Conservation (phyloP, 2,329 filamentous ascomycete species). For the Chaetomium strumarium region DNA sequence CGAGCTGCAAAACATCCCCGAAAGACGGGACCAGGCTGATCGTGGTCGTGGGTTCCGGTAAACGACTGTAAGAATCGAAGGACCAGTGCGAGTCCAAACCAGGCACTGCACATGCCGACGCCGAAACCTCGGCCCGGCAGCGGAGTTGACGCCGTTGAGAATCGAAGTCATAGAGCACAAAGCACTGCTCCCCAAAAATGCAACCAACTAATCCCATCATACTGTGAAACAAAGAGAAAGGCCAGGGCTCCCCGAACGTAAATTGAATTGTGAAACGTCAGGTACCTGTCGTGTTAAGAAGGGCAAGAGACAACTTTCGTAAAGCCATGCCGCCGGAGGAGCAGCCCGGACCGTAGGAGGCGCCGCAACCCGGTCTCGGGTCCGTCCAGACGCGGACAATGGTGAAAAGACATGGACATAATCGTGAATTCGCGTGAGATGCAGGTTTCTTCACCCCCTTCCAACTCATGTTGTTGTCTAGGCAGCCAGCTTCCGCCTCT, state of each 20-base stretch:
- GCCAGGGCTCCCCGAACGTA: slow-evolving; percentile 3
- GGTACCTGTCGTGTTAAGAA: slow-evolving; percentile 8
- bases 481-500: slow-evolving; percentile 72
- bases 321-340: slow-evolving; percentile 1
- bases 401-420: slow-evolving; percentile 22
- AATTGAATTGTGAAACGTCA: slow-evolving; percentile 8
- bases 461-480: slow-evolving; percentile 11
- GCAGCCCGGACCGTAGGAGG: slow-evolving; percentile 5
- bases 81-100: background rate
- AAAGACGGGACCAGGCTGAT: background rate
- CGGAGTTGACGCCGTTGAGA: background rate
- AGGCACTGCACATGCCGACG: background rate
- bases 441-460: slow-evolving; percentile 9
- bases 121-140: too few relatives aligned
- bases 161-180: slow-evolving; percentile 6
- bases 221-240: slow-evolving; percentile 8
- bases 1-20: slow-evolving; percentile 7
- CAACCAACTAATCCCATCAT: slow-evolving; percentile 14
- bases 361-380: slow-evolving; percentile 18
- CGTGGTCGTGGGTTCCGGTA: slow-evolving; percentile 8
- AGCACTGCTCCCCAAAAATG: slow-evolving; percentile 13
- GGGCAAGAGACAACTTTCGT: slow-evolving; percentile 5
- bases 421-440: slow-evolving; percentile 28
- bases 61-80: slow-evolving; percentile 18
- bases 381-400: slow-evolving; percentile 13